These are phyloP conservation scores for Malus domestica DNA, from an alignment of 306 rosid genomes.

Conservation along the genomic window DNA sequence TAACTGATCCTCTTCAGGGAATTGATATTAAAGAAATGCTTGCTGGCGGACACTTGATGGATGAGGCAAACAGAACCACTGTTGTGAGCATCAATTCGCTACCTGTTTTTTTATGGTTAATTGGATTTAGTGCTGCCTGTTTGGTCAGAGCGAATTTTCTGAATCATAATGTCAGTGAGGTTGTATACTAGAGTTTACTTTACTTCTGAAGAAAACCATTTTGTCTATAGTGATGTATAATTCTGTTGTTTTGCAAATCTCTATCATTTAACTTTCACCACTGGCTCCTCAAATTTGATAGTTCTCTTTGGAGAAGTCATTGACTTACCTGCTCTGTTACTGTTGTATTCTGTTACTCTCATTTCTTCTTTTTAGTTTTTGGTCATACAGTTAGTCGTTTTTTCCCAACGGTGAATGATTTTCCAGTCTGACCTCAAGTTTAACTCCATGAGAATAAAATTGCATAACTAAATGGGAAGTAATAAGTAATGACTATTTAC, in stretches of 20 bases:
- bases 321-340: neutral
- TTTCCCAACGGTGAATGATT: neutral
- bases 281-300: neutral
- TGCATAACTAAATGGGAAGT: neutral
- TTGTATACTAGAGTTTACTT: too few relatives aligned
- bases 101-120: conserved; percentile 5
- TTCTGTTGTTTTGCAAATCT: neutral
- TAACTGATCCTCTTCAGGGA: conserved; percentile 50
- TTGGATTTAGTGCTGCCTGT: neutral
- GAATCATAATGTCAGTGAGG: neutral
- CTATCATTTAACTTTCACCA: neutral
- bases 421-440: neutral
- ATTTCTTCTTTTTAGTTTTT: neutral
- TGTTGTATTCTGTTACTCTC: neutral
- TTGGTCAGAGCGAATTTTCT: neutral
- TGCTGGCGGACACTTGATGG: conserved; percentile 86
- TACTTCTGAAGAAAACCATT: too few relatives aligned
- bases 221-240: neutral
- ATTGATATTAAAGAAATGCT: conserved; percentile 88
- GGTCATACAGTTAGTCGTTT: neutral
- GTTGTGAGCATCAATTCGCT: conserved; percentile 50
- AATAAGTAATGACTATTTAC: neutral
- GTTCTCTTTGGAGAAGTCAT: neutral
- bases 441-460: neutral
- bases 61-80: conserved; percentile 66